phyloP scores from a whole-genome alignment of 495 filamentous ascomycete genomes.

The Annulohypoxylon stygium region DNA sequence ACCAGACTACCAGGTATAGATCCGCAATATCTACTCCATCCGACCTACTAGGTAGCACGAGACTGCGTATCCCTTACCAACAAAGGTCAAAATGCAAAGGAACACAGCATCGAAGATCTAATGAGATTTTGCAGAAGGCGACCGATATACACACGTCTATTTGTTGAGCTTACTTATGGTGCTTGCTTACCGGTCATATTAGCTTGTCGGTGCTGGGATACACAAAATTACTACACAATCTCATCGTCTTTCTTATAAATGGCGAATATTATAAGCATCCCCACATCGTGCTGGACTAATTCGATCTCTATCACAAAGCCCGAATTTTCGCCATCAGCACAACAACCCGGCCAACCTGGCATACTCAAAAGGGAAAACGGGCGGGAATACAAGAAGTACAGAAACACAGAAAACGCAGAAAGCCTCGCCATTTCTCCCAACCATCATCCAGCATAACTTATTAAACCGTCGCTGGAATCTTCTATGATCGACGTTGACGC shows the following conservation, averaged over 20 bases:
- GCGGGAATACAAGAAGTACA: slow-evolving; percentile 22
- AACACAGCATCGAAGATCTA: slow-evolving; percentile 15
- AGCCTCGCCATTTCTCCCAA: slow-evolving; percentile 30
- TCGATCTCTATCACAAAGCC: slow-evolving; percentile 33
- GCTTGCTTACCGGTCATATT: slow-evolving; percentile 4
- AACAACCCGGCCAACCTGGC: neutral
- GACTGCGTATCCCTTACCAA: neutral
- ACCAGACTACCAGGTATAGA: neutral
- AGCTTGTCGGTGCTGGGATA: slow-evolving; percentile 4
- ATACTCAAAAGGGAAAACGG: slow-evolving; percentile 17
- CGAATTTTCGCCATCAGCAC: slow-evolving; percentile 32
- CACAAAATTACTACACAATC: slow-evolving; percentile 16
- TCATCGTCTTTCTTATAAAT: slow-evolving; percentile 19
- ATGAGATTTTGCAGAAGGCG: slow-evolving; percentile 24
- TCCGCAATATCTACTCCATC: slow-evolving; percentile 29
- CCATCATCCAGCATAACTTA: slow-evolving; percentile 15
- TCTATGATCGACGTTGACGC: slow-evolving; percentile 48
- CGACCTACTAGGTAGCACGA: slow-evolving; percentile 17
- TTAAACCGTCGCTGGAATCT: slow-evolving; percentile 44
- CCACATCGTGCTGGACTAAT: slow-evolving; percentile 17
- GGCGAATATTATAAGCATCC: slow-evolving; percentile 18
- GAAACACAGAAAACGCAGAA: slow-evolving; percentile 27
- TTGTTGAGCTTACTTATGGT: neutral
- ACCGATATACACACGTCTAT: slow-evolving; percentile 14
- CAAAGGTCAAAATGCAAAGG: slow-evolving; percentile 17